phyloP scores from a whole-genome alignment of 2,329 filamentous ascomycete species.

The Colletotrichum plurivorum region DNA sequence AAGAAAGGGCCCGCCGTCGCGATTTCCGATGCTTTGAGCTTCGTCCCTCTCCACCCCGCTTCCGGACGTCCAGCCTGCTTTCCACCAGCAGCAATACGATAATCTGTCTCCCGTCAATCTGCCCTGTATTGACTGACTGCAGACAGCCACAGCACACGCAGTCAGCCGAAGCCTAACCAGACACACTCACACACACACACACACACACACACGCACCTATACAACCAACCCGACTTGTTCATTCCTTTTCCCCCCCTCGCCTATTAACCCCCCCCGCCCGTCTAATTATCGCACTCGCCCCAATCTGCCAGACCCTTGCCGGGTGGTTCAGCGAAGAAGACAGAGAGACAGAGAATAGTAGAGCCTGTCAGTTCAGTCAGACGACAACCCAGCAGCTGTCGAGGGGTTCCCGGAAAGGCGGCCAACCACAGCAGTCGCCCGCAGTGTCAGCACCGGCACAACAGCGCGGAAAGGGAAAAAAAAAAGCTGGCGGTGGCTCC shows the following conservation, averaged over 20 bases:
- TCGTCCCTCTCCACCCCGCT: constrained; percentile 38
- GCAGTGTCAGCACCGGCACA: constrained; percentile 32
- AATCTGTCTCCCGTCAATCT: too few relatives aligned
- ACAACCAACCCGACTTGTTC: not conserved
- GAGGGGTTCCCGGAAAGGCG: constrained; percentile 21
- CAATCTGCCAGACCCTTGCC: constrained; percentile 24
- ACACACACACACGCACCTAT: too few relatives aligned
- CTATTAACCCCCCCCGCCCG: constrained; percentile 1
- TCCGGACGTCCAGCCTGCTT: constrained; percentile 20
- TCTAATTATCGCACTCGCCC: constrained; percentile 1
- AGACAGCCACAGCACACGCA: constrained; percentile 16
- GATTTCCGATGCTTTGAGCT: constrained; percentile 37
- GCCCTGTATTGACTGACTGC: not conserved
- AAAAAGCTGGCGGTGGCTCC: constrained; percentile 33
- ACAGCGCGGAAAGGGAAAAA: constrained; percentile 6
- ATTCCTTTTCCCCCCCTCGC: constrained; percentile 8
- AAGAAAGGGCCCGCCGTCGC: constrained; percentile 39
- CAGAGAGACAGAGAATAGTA: too few relatives aligned
- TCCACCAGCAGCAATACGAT: too few relatives aligned
- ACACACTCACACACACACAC: too few relatives aligned
- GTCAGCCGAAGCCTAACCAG: not conserved
- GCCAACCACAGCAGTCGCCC: constrained; percentile 19
- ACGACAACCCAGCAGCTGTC: constrained; percentile 18
- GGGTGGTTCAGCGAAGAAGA: constrained; percentile 19
- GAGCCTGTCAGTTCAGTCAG: constrained; percentile 13